Percentiles rank a stretch among this genome's conserved stretches.
phyloP scores from a whole-genome alignment of 2,329 filamentous ascomycete genomes.

The Diaporthe ilicicola region DNA sequence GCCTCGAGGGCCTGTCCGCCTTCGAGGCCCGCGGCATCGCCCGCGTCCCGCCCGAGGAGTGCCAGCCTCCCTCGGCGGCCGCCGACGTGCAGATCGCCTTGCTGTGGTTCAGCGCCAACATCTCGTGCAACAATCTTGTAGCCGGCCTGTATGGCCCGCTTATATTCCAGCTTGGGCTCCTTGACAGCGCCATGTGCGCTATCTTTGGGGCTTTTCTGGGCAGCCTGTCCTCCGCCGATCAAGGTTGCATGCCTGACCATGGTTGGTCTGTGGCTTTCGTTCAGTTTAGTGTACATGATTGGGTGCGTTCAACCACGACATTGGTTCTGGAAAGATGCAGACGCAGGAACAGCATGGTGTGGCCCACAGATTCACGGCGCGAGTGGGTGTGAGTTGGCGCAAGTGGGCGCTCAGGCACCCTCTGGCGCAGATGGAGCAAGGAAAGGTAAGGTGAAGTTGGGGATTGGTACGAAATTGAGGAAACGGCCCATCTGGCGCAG shows the following conservation, averaged over 20 bases:
- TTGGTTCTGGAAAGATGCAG: no score
- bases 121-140: constrained; percentile 52
- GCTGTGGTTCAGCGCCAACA: constrained; percentile 55
- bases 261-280: not conserved
- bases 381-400: no score
- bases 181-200: constrained; percentile 40
- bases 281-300: not conserved
- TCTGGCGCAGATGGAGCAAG: no score
- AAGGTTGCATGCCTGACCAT: constrained; percentile 57
- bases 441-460: no score
- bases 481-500: no score
- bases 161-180: constrained; percentile 41
- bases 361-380: no score
- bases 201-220: constrained; percentile 40
- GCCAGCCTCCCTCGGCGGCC: constrained; percentile 43
- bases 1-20: constrained; percentile 44
- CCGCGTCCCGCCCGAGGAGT: constrained; percentile 48
- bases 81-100: constrained; percentile 50
- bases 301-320: no score
- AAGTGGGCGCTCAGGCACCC: no score
- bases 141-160: constrained; percentile 43
- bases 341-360: no score
- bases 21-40: constrained; percentile 52
- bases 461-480: no score
- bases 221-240: constrained; percentile 36